A percentile compares a stretch with the other conserved stretches of the same genome.
phyloP scores from a whole-genome alignment of 306 rosid genomes.

The Malus asiatica region DNA sequence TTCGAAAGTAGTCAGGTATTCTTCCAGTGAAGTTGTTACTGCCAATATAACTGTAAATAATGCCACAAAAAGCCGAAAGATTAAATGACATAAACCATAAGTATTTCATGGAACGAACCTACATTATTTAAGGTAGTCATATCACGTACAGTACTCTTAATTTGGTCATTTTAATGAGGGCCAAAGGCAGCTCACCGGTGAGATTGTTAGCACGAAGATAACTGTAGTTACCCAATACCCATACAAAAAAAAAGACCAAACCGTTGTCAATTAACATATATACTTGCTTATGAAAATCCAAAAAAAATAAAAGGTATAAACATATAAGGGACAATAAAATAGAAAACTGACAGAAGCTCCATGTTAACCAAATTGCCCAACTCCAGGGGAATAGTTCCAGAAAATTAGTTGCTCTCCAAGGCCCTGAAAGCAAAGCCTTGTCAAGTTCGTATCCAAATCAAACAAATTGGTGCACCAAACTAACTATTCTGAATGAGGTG shows the following conservation, averaged over 20 bases:
- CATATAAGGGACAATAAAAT: background rate
- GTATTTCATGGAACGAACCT: background rate
- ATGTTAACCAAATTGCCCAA: conserved; percentile 24
- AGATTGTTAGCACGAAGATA: conserved; percentile 25
- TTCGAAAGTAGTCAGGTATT: conserved; percentile 11
- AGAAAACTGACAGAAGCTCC: conserved; percentile 12
- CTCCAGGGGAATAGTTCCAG: conserved; percentile 17
- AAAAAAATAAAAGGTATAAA: background rate
- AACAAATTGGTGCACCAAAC: background rate
- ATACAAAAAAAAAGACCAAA: background rate
- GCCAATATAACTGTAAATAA: conserved; percentile 13
- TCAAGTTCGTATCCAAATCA: background rate
- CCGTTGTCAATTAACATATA: background rate
- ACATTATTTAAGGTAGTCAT: background rate
- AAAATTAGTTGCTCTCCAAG: conserved; percentile 23
- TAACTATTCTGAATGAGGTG: too few relatives aligned
- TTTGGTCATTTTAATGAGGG: conserved; percentile 9
- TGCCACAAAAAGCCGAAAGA: background rate
- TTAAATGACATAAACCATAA: background rate
- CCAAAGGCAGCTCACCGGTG: conserved; percentile 16
- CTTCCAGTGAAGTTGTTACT: conserved; percentile 32
- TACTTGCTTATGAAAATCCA: background rate
- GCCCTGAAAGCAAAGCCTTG: conserved; percentile 7
- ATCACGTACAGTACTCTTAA: conserved; percentile 9
- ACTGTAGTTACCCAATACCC: conserved; percentile 8